phyloP scores from a whole-genome alignment of 495 filamentous ascomycete genomes.

The Thozetella sp. region DNA sequence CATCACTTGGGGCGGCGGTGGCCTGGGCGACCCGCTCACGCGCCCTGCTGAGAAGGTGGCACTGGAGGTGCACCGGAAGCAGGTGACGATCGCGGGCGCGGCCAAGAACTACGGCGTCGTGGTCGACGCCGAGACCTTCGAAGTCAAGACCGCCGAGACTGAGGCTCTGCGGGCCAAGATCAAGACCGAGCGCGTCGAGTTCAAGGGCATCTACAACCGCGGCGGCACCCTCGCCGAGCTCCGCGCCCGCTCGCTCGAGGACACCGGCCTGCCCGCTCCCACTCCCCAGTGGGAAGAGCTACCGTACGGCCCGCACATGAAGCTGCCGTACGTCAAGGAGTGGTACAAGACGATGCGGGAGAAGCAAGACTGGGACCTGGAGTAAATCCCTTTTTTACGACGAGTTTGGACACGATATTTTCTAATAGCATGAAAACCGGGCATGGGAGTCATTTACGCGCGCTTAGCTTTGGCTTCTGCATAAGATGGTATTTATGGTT shows the following conservation, averaged over 20 bases:
- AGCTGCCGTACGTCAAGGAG: background rate
- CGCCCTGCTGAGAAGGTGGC: background rate
- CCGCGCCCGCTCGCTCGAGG: background rate
- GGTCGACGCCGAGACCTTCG: background rate
- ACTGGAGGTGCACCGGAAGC: background rate
- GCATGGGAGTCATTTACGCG: background rate
- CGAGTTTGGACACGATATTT: no score
- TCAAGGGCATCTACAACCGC: background rate
- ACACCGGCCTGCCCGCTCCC: background rate
- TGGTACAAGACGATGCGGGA: constrained; percentile 1
- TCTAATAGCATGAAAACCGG: background rate
- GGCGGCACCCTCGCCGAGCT: background rate
- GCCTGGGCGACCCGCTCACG: background rate
- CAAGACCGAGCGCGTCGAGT: background rate
- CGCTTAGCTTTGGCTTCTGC: background rate
- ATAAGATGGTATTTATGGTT: background rate
- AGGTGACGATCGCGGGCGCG: background rate
- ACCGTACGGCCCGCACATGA: background rate
- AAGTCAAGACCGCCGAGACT: background rate
- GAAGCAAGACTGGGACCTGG: background rate
- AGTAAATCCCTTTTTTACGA: no score
- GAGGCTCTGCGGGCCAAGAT: background rate
- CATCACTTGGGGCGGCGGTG: constrained; percentile 2
- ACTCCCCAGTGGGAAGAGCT: constrained; percentile 1
- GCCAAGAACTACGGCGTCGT: constrained; percentile 2